These are phyloP conservation scores for Coleophoma cylindrospora DNA, from an alignment of 2,329 filamentous ascomycete genomes.

Conservation along the genomic window DNA sequence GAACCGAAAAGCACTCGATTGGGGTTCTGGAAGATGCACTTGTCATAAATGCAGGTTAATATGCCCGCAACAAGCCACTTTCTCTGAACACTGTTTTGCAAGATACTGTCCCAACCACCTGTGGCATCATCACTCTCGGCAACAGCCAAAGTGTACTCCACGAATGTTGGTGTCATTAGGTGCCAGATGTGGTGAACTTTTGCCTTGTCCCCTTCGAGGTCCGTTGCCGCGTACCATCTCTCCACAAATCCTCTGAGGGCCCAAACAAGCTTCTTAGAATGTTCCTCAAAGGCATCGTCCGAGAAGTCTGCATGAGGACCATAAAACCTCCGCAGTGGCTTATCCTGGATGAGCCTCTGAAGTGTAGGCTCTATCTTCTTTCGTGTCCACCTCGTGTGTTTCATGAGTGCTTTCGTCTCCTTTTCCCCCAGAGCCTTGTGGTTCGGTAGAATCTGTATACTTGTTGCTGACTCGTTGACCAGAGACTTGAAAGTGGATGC, in stretches of 20 bases:
- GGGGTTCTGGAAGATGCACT: constrained; percentile 13
- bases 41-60: constrained; percentile 14
- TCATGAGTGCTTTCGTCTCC: too few species aligned
- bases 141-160: constrained; percentile 13
- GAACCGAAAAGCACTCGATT: constrained; percentile 18
- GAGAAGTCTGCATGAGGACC: background rate
- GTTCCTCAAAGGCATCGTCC: background rate
- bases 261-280: background rate
- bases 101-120: constrained; percentile 19
- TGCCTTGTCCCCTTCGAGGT: background rate
- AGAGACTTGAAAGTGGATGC: too few species aligned
- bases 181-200: background rate
- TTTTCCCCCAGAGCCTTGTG: too few species aligned
- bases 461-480: too few species aligned
- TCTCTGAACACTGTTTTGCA: constrained; percentile 13
- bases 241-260: background rate
- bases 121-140: constrained; percentile 14
- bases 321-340: background rate
- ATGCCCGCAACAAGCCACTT: constrained; percentile 19
- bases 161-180: constrained; percentile 13
- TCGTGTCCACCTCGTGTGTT: background rate
- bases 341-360: background rate
- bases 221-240: background rate
- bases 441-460: too few species aligned
- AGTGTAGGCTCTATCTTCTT: background rate